phyloP scores from a whole-genome alignment of 345 rosid species.

The Adansonia digitata region DNA sequence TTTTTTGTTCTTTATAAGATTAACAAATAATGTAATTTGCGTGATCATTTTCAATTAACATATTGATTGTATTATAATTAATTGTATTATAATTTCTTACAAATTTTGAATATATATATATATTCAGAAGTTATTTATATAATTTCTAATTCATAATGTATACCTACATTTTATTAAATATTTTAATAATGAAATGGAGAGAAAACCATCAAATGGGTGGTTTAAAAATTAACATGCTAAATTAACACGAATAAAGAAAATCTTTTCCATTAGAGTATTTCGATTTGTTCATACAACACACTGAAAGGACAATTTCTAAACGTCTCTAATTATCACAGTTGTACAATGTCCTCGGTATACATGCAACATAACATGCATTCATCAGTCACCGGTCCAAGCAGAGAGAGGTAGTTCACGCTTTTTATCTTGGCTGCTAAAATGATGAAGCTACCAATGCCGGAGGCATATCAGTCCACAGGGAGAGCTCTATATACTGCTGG shows the following conservation, averaged over 20 bases:
- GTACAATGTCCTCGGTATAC: neutral
- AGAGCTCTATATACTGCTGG: constrained; percentile 28
- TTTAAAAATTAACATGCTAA: neutral
- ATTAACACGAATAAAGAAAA: neutral
- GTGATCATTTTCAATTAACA: no score
- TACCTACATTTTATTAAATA: no score
- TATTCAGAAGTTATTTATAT: no score
- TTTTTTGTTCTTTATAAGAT: no score
- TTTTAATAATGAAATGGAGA: no score
- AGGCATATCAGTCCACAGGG: neutral
- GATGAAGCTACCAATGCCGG: neutral
- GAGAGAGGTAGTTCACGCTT: neutral
- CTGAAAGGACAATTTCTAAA: neutral
- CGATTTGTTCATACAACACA: no score
- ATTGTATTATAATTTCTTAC: no score
- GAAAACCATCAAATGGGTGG: no score
- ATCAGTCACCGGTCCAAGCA: neutral
- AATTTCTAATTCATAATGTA: no score
- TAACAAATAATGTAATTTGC: no score
- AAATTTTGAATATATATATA: no score
- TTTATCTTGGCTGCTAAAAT: neutral
- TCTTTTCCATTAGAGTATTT: neutral
- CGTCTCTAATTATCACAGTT: neutral
- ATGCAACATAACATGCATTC: neutral
- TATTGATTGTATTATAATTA: no score